A percentile compares a stretch with the other conserved stretches of the same genome.
These are phyloP conservation scores for Tylopilus rubrobrunneus DNA, from an alignment of 768 basidiomycete genomes.

Conservation along the genomic window DNA sequence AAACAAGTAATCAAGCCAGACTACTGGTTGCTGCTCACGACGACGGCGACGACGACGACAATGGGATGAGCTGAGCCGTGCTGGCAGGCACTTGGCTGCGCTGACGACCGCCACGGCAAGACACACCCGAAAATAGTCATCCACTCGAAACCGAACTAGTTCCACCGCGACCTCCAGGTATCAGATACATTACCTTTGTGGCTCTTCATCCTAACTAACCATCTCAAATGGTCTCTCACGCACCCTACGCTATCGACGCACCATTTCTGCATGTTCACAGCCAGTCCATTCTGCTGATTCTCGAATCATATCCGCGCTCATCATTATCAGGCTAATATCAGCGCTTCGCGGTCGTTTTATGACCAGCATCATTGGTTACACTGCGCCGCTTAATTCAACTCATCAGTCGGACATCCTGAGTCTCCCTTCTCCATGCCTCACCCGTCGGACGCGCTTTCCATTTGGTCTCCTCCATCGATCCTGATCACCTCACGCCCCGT, in stretches of 20 bases:
- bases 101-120: conserved; percentile 21
- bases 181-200: conserved; percentile 1
- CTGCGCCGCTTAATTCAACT: not conserved
- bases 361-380: not conserved
- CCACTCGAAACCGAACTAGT: not conserved
- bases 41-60: conserved; percentile 6
- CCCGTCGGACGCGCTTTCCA: conserved; percentile 1
- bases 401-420: not conserved
- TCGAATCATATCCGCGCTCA: not conserved
- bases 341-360: not conserved
- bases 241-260: conserved; percentile 11
- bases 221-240: conserved; percentile 6
- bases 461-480: not conserved
- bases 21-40: conserved; percentile 1
- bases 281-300: not conserved
- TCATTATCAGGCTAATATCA: not conserved
- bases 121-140: conserved; percentile 17
- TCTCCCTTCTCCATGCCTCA: conserved; percentile 1
- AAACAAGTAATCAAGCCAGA: conserved; percentile 3
- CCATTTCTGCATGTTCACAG: conserved; percentile 24
- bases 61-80: conserved; percentile 22
- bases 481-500: not conserved
- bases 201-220: not conserved
- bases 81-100: conserved; percentile 26
- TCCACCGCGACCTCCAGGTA: not conserved